Conservation (phyloP, 257 asterid species). For the Osmanthus fragrans region DNA sequence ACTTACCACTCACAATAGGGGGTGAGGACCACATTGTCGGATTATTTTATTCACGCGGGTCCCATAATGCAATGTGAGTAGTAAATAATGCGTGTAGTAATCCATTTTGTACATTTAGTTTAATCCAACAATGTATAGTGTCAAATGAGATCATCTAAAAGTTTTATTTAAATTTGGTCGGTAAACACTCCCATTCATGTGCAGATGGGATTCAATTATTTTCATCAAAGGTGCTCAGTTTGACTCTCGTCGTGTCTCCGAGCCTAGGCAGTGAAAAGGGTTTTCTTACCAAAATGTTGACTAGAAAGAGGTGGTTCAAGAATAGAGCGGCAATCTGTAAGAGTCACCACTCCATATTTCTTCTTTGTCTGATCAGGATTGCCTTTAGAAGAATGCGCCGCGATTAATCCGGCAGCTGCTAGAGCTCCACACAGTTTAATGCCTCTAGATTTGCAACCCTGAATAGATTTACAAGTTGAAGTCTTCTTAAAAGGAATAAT, state of each 20-base stretch:
- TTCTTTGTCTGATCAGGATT: slow-evolving; percentile 36
- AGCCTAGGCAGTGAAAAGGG: background rate
- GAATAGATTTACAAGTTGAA: background rate
- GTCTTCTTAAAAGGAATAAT: background rate
- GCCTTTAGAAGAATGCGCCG: slow-evolving; percentile 45
- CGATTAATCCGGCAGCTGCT: slow-evolving; percentile 59
- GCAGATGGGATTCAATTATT: too few species aligned
- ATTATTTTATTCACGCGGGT: too few species aligned
- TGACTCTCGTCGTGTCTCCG: background rate
- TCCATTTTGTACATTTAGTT: too few species aligned
- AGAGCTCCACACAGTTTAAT: slow-evolving; percentile 63
- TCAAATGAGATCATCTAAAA: background rate
- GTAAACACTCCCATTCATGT: too few species aligned
- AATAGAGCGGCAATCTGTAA: slow-evolving; percentile 58
- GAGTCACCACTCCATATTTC: slow-evolving; percentile 66
- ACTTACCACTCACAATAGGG: too few species aligned
- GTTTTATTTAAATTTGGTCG: too few species aligned
- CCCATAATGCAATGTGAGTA: too few species aligned
- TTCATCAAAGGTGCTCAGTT: background rate
- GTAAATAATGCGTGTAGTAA: too few species aligned
- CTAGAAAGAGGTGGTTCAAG: slow-evolving; percentile 57
- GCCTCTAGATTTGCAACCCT: slow-evolving; percentile 68
- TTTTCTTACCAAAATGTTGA: slow-evolving; percentile 47
- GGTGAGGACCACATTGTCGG: too few species aligned
- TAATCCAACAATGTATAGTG: too few species aligned